phyloP scores from a whole-genome alignment of 2,329 filamentous ascomycete genomes.

The Amylocarpus encephaloides region DNA sequence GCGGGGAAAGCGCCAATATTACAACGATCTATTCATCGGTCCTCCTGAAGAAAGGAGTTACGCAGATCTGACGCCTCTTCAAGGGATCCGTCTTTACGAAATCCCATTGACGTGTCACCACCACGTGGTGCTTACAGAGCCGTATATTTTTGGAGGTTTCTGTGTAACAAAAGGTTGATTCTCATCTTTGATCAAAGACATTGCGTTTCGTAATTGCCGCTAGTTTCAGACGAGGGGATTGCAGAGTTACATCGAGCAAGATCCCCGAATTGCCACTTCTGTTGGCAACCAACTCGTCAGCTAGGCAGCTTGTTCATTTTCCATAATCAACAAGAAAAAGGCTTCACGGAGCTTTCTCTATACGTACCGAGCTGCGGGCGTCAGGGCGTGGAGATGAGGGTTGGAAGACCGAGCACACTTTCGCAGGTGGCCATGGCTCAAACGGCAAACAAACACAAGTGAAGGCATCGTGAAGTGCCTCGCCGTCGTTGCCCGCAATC shows the following conservation, averaged over 20 bases:
- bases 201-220: neutral
- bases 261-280: neutral
- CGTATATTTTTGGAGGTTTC: neutral
- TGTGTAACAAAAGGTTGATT: constrained; percentile 2
- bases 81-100: too few species aligned
- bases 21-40: too few species aligned
- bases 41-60: neutral
- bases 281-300: too few species aligned
- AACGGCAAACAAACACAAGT: too few species aligned
- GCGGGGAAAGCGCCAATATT: too few species aligned
- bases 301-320: too few species aligned
- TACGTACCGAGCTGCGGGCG: too few species aligned
- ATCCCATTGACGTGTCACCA: neutral
- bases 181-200: neutral
- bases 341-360: neutral
- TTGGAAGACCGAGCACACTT: too few species aligned
- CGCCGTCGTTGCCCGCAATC: too few species aligned
- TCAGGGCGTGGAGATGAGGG: too few species aligned
- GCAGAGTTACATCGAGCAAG: constrained; percentile 1
- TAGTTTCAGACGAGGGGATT: neutral
- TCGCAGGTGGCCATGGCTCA: neutral
- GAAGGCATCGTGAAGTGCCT: too few species aligned
- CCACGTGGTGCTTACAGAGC: neutral
- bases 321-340: too few species aligned
- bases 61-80: neutral